These are phyloP conservation scores for Podaxis pistillaris DNA, from an alignment of 768 basidiomycete genomes.

Conservation along the genomic window DNA sequence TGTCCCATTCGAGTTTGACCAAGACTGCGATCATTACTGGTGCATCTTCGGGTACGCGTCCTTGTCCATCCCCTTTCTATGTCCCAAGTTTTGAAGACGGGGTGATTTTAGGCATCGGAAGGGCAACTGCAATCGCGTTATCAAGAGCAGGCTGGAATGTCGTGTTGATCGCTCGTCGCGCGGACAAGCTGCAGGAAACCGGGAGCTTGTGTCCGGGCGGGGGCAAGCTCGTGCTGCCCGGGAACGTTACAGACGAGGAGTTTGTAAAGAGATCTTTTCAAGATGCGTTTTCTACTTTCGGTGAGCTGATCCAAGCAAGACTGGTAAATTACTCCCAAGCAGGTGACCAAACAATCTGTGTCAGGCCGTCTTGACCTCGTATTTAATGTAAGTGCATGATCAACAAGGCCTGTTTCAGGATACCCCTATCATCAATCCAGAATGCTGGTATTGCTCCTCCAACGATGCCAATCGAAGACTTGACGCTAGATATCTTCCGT, in stretches of 20 bases:
- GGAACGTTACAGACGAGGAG: constrained; percentile 64
- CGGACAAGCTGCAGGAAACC: constrained; percentile 59
- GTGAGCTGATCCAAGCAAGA: constrained; percentile 29
- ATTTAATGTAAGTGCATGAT: constrained; percentile 64
- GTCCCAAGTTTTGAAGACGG: not conserved
- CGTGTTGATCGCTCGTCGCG: constrained; percentile 62
- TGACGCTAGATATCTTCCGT: constrained; percentile 60
- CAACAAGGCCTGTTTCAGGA: not conserved
- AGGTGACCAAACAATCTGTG: not conserved
- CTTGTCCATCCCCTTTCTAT: not conserved
- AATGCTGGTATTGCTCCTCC: constrained; percentile 69
- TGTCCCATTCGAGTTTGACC: constrained; percentile 14
- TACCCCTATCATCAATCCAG: constrained; percentile 32
- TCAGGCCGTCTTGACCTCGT: constrained; percentile 69
- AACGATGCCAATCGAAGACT: constrained; percentile 53
- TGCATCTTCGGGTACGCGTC: constrained; percentile 54
- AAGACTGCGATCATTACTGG: constrained; percentile 40
- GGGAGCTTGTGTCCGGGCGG: constrained; percentile 36
- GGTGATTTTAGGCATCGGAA: constrained; percentile 53
- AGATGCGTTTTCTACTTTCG: constrained; percentile 52
- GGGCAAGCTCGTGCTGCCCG: constrained; percentile 45
- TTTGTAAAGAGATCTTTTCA: constrained; percentile 63
- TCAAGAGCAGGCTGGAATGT: constrained; percentile 68
- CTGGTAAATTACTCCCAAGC: not conserved
- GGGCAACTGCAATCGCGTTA: constrained; percentile 64